A percentile compares a stretch with the other conserved stretches of the same genome.
These are phyloP conservation scores for Trichoderma aggressivum DNA, from an alignment of 2,329 filamentous ascomycete species.

Conservation along the genomic window DNA sequence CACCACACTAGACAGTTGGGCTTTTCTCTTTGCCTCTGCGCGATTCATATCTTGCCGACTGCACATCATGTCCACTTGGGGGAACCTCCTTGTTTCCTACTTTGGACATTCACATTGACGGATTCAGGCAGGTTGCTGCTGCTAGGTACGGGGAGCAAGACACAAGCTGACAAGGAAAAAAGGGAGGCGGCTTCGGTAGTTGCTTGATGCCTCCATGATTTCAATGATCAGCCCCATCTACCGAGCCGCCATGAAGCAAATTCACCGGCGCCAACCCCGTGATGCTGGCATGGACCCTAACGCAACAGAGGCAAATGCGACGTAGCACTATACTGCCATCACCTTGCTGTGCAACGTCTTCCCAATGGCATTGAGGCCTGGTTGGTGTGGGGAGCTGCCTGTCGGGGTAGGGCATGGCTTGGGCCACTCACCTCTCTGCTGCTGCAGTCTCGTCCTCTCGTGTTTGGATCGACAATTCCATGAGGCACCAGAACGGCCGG, in stretches of 20 bases:
- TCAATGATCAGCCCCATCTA: constrained; percentile 14
- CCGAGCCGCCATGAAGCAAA: not conserved
- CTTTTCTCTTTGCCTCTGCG: not conserved
- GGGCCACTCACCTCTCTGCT: not conserved
- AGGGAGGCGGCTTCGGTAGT: constrained; percentile 5
- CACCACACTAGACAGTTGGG: not conserved
- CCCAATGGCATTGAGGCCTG: not conserved
- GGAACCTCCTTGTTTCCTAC: not conserved
- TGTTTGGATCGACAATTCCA: constrained; percentile 28
- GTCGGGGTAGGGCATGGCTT: constrained; percentile 12
- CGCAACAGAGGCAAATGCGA: constrained; percentile 6
- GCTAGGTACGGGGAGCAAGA: not conserved
- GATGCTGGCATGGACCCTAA: not conserved
- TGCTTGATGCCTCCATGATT: constrained; percentile 8
- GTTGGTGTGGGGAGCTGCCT: constrained; percentile 14
- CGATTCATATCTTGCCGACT: not conserved
- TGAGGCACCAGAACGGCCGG: constrained; percentile 31
- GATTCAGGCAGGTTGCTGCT: not conserved
- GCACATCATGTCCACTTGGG: not conserved
- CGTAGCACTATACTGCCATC: not conserved
- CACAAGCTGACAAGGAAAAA: not conserved
- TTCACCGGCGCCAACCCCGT: not conserved
- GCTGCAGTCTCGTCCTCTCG: constrained; percentile 8
- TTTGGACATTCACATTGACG: not conserved
- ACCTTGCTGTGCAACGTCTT: constrained; percentile 7